These are phyloP conservation scores for Cryptococcus sp. DNA, from an alignment of 1,284 basidiomycete genomes.

Conservation along the genomic window DNA sequence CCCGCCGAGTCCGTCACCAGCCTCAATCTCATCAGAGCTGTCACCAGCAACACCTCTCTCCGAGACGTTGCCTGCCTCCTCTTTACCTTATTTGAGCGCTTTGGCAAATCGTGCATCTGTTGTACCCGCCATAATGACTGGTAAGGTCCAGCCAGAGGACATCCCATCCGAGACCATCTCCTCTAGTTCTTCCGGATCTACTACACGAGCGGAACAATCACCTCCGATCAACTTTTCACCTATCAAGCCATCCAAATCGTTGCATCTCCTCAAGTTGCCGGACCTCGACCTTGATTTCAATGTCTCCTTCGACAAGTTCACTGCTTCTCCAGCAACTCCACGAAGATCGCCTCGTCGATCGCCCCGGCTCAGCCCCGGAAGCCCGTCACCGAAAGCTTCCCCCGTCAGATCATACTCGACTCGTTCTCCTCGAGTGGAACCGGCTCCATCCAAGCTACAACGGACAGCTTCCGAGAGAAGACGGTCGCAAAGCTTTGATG, in stretches of 20 bases:
- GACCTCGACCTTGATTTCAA: conserved; percentile 51
- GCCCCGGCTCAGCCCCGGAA: conserved; percentile 7
- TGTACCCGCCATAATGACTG: conserved; percentile 8
- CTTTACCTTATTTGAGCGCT: conserved; percentile 30
- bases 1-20: conserved; percentile 4
- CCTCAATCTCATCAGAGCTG: conserved; percentile 6
- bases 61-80: conserved; percentile 24
- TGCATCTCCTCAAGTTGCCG: conserved; percentile 47
- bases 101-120: conserved; percentile 16
- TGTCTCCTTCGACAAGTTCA: conserved; percentile 41
- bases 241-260: conserved; percentile 31
- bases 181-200: conserved; percentile 19
- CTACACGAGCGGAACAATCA: conserved; percentile 5
- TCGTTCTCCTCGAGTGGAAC: conserved; percentile 9
- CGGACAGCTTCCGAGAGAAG: conserved; percentile 25
- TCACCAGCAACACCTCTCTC: conserved; percentile 14
- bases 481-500: conserved; percentile 41
- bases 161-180: conserved; percentile 7
- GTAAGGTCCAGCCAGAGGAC: background rate
- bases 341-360: conserved; percentile 27
- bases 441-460: conserved; percentile 9
- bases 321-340: conserved; percentile 39
- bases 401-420: conserved; percentile 17
- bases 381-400: conserved; percentile 10
- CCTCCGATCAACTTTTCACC: conserved; percentile 9